These are phyloP conservation scores for Rhizomucor miehei DNA, from an alignment of 371 early-diverging fungal species.

Conservation along the genomic window DNA sequence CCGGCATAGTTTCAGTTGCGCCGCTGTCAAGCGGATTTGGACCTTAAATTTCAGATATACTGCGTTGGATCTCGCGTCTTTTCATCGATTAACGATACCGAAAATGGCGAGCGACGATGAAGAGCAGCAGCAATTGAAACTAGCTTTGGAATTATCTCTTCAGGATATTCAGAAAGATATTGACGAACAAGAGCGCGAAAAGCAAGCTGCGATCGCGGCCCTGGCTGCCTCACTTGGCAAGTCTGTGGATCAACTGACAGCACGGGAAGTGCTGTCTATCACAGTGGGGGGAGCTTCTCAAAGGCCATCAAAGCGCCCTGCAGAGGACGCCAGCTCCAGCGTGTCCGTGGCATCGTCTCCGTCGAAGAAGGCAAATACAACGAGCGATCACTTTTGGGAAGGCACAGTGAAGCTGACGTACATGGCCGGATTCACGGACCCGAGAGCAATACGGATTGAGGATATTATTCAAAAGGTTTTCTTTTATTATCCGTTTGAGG, in stretches of 20 bases:
- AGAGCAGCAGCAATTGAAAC: conserved; percentile 3
- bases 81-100: neutral
- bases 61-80: no score
- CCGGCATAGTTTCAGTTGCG: no score
- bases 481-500: neutral
- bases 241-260: conserved; percentile 34
- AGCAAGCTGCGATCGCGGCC: conserved; percentile 25
- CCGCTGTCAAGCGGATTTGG: no score
- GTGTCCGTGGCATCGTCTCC: no score
- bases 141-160: neutral
- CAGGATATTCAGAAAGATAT: neutral
- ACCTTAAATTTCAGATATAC: no score
- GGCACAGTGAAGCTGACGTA: conserved; percentile 41
- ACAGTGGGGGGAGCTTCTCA: neutral
- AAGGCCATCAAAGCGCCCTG: conserved; percentile 1
- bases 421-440: conserved; percentile 31
- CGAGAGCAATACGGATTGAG: conserved; percentile 28
- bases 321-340: conserved; percentile 22
- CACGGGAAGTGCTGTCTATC: conserved; percentile 28
- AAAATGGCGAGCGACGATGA: neutral
- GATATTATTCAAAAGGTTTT: conserved; percentile 38
- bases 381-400: conserved; percentile 22
- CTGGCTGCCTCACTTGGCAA: conserved; percentile 43
- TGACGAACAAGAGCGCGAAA: conserved; percentile 20
- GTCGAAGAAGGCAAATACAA: conserved; percentile 3